Base-by-base conservation (phyloP, 1,284 basidiomycete genomes). In the Pterula multifida region DNA sequence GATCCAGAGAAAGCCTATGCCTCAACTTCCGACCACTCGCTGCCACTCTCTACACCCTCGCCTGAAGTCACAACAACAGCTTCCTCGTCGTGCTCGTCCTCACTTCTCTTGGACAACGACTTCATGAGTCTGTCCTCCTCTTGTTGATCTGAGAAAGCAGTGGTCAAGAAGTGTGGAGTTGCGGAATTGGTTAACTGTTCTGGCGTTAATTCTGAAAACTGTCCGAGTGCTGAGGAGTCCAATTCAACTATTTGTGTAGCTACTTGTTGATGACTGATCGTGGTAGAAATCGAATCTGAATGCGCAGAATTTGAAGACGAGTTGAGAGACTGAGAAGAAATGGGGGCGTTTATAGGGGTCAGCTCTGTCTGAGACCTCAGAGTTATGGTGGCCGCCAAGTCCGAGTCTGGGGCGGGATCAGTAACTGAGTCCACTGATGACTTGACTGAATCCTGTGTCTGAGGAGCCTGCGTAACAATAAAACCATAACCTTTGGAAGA, bases 1-100 rank as follows among this genome's bases (percentile, higher is more conserved):
- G 24, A 48, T 48, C 22, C n/a, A 46, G 17, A 11, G n/a, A n/a
- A n/a, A 11, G 26, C 26, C 36, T 42, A 56, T 23, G 55, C 54
- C 13, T 56, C 55, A 6, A 56, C 54, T 23, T 55, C 55, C 21
- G 55, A 56, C 55, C 55, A 56, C 45, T 56, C 55, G 50, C 55
- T 56, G 19, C 51, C 55, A n/a, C 36, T 47, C 26, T 56, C 55
- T 15, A 49, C 48, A 23, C 36, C 51, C 13, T 47, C 36, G 15
- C 28, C 28, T 6, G 28, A 32, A 15, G 9, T 17, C 13, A 42
- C n/a, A 42, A 42, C 39, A 17, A 42, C 39, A 6, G 21, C 39
- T 6, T n/a, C 39, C 9, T 42, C 39, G 21, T 17, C n/a, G 9
- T 42, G n/a, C n/a, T 42, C 39, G 9, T 42, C 39, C 39, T 17